Evolutionary conservation across 148 eudicot species (phyloP), one percentile per base, ranked within the genome.

Genomic region (Chenopodium quinoa): DNA sequence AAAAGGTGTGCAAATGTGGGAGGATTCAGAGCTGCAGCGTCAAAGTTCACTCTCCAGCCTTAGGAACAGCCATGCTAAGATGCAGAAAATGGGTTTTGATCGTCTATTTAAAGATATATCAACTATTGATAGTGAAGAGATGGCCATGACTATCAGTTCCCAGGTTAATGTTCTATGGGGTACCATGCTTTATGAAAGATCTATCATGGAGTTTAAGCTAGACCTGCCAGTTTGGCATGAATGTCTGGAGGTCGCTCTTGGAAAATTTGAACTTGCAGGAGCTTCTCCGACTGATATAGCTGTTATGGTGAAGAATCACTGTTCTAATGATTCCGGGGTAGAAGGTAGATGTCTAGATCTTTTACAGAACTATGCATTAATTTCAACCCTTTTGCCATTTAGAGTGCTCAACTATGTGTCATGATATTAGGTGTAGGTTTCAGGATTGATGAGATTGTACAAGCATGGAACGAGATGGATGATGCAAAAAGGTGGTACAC

Each of bases 401-500:
- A 25, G 20, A 54, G 60, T 46, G 34, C 66, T 69, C 65, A 78
- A 54, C 50, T 64, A 66, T 78, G 4, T 87, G 73, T 71, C 79
- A 81, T 82, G 77, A 13, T 86, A 75, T 31, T 84, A 93, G 98
- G 99, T 23, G 62, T 93, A 80, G 95, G 95, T 34, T 96, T 96
- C 91, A 93, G 93, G 75, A 90, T 96, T 77, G 97, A 96, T 77
- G 99, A 96, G 93, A 91, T 93, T 87, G 90, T 96, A 81, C 97
- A 96, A 80, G 99, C 99, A 66, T 96, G 99, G 99, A 93, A 92
- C 66, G 99, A 96, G 81, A 90, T 96, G 99, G 90, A 91, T 81
- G 99, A 96, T 78, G 99, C 98, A 40, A 94, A 91, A 84, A 88
- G 83, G 82, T 92, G 92, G 97, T 86, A 89, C 72, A 89, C 86